phyloP scores from a whole-genome alignment of 441 rosid species.

The Jatropha podagrica region DNA sequence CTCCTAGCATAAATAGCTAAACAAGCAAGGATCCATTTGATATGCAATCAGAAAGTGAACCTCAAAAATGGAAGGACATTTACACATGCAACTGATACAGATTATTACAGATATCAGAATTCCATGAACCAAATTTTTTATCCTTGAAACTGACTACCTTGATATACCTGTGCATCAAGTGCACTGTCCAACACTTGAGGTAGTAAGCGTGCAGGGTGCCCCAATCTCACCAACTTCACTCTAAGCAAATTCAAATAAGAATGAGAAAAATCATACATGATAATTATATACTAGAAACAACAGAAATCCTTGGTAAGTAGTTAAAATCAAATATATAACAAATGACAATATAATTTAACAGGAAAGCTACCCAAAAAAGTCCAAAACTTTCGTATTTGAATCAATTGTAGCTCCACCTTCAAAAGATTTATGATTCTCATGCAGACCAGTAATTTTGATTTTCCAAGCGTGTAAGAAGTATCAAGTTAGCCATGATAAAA shows the following conservation, averaged over 20 bases:
- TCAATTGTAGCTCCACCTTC: not conserved
- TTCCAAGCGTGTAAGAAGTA: not conserved
- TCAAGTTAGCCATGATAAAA: not conserved
- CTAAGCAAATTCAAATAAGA: conserved; percentile 30
- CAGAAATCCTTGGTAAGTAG: not conserved
- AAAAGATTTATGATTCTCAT: conserved; percentile 9
- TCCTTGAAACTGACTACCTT: conserved; percentile 3
- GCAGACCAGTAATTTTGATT: conserved; percentile 9
- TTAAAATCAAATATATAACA: not conserved
- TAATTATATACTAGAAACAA: conserved; percentile 7
- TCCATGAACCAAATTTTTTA: not conserved
- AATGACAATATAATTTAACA: not conserved
- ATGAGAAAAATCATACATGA: conserved; percentile 1
- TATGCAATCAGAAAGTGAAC: not conserved
- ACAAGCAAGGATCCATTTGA: not conserved
- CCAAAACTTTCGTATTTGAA: not conserved
- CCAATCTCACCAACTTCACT: conserved; percentile 88
- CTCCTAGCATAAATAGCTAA: not conserved
- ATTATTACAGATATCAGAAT: conserved; percentile 12
- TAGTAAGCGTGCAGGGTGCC: conserved; percentile 94
- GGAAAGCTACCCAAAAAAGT: not conserved
- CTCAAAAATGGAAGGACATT: not conserved
- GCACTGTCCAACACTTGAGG: conserved; percentile 97
- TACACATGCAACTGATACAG: not conserved
- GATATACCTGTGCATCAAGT: conserved; percentile 79